Conservation (phyloP, 2,329 filamentous ascomycete genomes). For the Fusarium nanum region DNA sequence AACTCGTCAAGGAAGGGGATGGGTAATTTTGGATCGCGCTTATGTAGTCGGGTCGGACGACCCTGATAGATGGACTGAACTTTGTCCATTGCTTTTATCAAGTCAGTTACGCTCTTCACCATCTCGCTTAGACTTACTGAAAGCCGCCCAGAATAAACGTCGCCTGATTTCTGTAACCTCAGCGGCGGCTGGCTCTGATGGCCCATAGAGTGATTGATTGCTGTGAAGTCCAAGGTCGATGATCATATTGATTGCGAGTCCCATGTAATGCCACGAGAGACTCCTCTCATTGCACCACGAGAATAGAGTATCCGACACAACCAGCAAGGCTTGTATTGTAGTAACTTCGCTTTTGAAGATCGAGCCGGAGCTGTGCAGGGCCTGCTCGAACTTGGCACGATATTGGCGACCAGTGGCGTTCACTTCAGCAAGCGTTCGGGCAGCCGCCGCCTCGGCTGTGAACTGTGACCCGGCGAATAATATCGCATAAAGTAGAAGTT, state of each 20-base stretch:
- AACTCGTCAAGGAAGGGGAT: conserved; percentile 60
- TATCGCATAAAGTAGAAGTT: conserved; percentile 66
- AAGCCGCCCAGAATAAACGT: conserved; percentile 50
- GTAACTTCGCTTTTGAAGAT: conserved; percentile 16
- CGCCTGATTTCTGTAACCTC: conserved; percentile 59
- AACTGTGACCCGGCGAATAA: conserved; percentile 52
- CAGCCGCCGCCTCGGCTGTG: background rate
- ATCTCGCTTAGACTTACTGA: conserved; percentile 10
- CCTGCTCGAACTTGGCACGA: conserved; percentile 15
- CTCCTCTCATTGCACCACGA: conserved; percentile 22
- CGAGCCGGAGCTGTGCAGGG: background rate
- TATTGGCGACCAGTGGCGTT: conserved; percentile 5
- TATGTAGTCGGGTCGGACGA: conserved; percentile 58
- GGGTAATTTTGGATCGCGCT: conserved; percentile 58
- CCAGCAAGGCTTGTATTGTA: conserved; percentile 10
- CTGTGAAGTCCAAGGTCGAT: conserved; percentile 21
- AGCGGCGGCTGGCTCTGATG: conserved; percentile 45
- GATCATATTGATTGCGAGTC: conserved; percentile 23
- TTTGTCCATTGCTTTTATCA: conserved; percentile 55
- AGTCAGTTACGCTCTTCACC: accelerated
- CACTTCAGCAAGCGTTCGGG: background rate
- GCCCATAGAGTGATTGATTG: background rate
- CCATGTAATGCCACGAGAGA: conserved; percentile 26
- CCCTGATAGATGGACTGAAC: conserved; percentile 66
- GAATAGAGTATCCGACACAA: background rate